phyloP scores from a whole-genome alignment of 176 grass and related monocot genomes.

The Chloris gayana region DNA sequence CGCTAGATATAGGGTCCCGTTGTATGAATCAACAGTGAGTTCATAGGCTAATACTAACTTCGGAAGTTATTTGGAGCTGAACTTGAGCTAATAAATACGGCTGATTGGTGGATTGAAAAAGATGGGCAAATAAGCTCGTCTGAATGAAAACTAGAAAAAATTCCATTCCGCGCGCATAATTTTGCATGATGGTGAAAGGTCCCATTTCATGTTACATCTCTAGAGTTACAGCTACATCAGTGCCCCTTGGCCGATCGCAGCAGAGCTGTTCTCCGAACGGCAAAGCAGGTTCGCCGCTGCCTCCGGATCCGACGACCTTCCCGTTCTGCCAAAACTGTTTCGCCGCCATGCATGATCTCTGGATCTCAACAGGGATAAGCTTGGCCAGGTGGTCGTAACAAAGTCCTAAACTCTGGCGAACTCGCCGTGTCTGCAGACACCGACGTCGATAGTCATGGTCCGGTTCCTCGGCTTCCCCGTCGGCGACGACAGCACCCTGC shows the following conservation, averaged over 20 bases:
- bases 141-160: background rate
- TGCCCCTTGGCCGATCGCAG: no score
- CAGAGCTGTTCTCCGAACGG: no score
- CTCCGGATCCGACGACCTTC: background rate
- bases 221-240: background rate
- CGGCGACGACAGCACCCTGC: slow-evolving; percentile 75
- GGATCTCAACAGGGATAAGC: no score
- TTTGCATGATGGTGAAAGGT: background rate
- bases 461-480: slow-evolving; percentile 39
- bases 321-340: background rate
- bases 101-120: no score
- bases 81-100: no score
- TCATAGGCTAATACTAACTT: no score
- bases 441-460: slow-evolving; percentile 73
- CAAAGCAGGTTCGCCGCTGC: no score
- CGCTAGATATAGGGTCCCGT: no score
- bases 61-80: no score
- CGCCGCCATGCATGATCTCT: background rate
- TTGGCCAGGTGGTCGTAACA: no score
- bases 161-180: background rate
- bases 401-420: slow-evolving; percentile 65
- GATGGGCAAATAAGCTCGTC: background rate
- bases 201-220: background rate
- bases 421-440: slow-evolving; percentile 63
- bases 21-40: no score